A percentile compares a stretch with the other conserved stretches of the same genome.
These are phyloP conservation scores for Strobilomyces echinocephalus DNA, from an alignment of 768 basidiomycete species.

Conservation along the genomic window DNA sequence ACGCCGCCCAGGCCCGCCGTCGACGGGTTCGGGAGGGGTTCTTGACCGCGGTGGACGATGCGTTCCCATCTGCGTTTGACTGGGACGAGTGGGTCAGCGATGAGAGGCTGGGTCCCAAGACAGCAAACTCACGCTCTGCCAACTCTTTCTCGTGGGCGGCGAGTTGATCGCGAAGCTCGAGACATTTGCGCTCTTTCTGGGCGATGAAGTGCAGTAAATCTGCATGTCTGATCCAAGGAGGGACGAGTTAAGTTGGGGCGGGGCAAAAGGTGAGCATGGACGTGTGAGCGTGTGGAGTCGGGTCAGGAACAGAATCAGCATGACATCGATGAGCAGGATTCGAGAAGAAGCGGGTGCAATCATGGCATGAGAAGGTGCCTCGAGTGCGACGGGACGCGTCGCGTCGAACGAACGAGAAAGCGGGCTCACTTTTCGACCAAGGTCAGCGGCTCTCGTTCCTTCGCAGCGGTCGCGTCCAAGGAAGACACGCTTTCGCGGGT, in stretches of 20 bases:
- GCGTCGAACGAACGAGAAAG: neutral
- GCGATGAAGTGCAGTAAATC: conserved; percentile 82
- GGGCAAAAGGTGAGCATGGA: too few relatives aligned
- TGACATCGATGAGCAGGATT: neutral
- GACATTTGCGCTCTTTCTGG: conserved; percentile 79
- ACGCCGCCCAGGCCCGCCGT: conserved; percentile 11
- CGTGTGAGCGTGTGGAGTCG: neutral
- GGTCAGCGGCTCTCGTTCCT: conserved; percentile 47
- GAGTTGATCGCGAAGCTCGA: conserved; percentile 75
- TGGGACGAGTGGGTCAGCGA: conserved; percentile 18
- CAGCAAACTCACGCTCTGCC: conserved; percentile 43
- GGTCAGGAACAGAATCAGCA: neutral
- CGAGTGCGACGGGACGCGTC: neutral
- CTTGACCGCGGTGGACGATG: conserved; percentile 57
- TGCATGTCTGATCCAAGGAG: conserved; percentile 50
- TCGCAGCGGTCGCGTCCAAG: conserved; percentile 2
- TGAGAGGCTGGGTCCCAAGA: neutral
- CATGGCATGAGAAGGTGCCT: neutral
- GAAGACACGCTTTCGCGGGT: conserved; percentile 19
- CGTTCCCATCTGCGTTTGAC: conserved; percentile 84
- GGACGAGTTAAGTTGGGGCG: too few relatives aligned
- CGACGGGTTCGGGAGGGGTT: conserved; percentile 3
- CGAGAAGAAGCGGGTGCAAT: neutral
- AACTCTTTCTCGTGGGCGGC: conserved; percentile 69
- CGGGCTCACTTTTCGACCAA: conserved; percentile 64